These are phyloP conservation scores for Entomortierella beljakovae DNA, from an alignment of 192 early-diverging fungal genomes.

Conservation along the genomic window DNA sequence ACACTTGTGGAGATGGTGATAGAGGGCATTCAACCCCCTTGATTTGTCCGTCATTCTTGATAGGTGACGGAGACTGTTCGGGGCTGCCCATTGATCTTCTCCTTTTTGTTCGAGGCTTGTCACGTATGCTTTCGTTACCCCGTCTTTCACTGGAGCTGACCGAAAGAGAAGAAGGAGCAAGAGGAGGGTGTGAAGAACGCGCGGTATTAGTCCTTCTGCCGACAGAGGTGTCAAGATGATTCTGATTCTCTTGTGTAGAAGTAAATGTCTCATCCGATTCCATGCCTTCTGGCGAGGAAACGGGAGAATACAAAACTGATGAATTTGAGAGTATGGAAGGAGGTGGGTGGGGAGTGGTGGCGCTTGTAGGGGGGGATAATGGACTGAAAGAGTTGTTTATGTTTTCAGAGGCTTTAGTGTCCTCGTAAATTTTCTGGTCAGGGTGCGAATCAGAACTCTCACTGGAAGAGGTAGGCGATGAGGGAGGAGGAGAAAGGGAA, in stretches of 20 bases:
- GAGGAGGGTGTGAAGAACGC: constrained; percentile 9
- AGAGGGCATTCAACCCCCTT: neutral
- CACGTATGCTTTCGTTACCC: constrained; percentile 13
- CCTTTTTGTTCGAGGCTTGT: constrained; percentile 24
- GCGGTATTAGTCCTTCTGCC: constrained; percentile 10
- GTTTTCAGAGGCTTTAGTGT: neutral
- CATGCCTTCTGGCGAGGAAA: constrained; percentile 11
- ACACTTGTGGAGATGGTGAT: neutral
- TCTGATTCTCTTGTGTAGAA: neutral
- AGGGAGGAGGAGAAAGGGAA: constrained; percentile 16
- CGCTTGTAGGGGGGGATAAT: constrained; percentile 25
- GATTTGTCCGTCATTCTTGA: constrained; percentile 3
- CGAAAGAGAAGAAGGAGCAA: constrained; percentile 7
- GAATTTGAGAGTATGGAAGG: constrained; percentile 3
- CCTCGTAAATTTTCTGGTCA: neutral
- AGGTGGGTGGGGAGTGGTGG: constrained; percentile 15
- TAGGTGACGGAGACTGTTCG: neutral
- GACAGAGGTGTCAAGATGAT: neutral
- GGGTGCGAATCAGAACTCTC: neutral
- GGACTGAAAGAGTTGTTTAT: neutral
- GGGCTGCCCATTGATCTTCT: constrained; percentile 26
- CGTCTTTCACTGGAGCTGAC: constrained; percentile 9
- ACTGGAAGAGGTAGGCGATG: constrained; percentile 1
- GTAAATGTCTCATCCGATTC: neutral
- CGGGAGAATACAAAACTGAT: neutral